phyloP scores from a whole-genome alignment of 2,329 filamentous ascomycete species.

The Trichophyton simii region DNA sequence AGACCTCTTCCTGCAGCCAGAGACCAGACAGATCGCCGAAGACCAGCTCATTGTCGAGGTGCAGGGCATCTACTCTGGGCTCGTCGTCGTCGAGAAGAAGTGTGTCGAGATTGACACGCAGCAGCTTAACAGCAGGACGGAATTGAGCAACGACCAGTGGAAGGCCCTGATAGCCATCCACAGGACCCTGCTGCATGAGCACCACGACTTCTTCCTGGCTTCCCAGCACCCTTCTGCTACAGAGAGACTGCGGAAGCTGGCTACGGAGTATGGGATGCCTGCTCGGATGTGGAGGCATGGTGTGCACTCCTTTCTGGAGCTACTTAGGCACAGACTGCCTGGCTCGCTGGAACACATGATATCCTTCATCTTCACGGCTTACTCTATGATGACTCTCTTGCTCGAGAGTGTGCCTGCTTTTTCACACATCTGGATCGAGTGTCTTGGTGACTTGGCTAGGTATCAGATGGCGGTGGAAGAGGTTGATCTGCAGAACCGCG shows the following conservation, averaged over 20 bases:
- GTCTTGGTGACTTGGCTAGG: slow-evolving; percentile 69
- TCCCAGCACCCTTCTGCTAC: slow-evolving; percentile 73
- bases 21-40: slow-evolving; percentile 58
- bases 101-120: slow-evolving; percentile 70
- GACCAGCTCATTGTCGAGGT: slow-evolving; percentile 72
- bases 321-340: slow-evolving; percentile 62
- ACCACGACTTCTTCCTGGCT: slow-evolving; percentile 77
- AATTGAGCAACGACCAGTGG: slow-evolving; percentile 57
- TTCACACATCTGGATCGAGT: slow-evolving; percentile 86
- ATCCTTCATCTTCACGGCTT: slow-evolving; percentile 76
- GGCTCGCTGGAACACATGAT: slow-evolving; percentile 78
- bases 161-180: slow-evolving; percentile 73
- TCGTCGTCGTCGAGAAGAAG: slow-evolving; percentile 77
- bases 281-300: slow-evolving; percentile 89
- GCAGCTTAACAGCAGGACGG: slow-evolving; percentile 42
- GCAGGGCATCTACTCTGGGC: slow-evolving; percentile 50
- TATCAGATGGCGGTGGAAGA: slow-evolving; percentile 91
- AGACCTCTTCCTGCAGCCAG: slow-evolving; percentile 35
- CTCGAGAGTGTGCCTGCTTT: slow-evolving; percentile 77
- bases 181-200: slow-evolving; percentile 65
- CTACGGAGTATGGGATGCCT: slow-evolving; percentile 68
- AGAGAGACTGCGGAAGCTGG: slow-evolving; percentile 52
- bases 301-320: slow-evolving; percentile 72
- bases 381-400: slow-evolving; percentile 76
- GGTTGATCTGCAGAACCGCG: slow-evolving; percentile 58